Conservation (phyloP, 169 alveolate species). For the Cryptosporidium felis region DNA sequence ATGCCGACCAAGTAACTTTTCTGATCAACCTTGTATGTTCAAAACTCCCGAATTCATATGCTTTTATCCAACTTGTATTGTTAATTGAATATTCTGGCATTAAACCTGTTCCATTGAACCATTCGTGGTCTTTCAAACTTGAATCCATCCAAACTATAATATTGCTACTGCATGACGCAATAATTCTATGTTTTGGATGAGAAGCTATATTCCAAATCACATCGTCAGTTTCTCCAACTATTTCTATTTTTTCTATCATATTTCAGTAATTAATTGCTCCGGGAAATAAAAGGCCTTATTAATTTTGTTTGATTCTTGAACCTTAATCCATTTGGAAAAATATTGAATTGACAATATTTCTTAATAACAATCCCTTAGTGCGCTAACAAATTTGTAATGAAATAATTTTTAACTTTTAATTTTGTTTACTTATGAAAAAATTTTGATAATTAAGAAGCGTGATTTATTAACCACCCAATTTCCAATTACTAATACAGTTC, state of each 20-base stretch:
- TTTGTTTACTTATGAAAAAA: too few relatives aligned
- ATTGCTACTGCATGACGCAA: slow-evolving; percentile 47
- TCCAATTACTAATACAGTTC: too few relatives aligned
- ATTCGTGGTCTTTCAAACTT: slow-evolving; percentile 8
- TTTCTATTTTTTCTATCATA: slow-evolving; percentile 6
- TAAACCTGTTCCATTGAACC: slow-evolving; percentile 2
- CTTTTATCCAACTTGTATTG: slow-evolving; percentile 10
- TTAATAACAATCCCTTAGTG: background rate
- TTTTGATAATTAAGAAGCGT: too few relatives aligned
- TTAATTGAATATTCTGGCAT: background rate
- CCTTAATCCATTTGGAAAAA: background rate
- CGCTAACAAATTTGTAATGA: background rate
- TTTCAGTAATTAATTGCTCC: background rate
- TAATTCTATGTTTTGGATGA: slow-evolving; percentile 43
- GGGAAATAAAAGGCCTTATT: background rate
- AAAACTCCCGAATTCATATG: slow-evolving; percentile 40
- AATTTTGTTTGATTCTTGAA: background rate
- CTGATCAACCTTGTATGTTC: slow-evolving; percentile 85
- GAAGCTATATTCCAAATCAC: slow-evolving; percentile 38
- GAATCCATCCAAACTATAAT: slow-evolving; percentile 29
- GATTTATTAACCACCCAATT: too few relatives aligned
- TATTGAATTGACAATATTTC: background rate
- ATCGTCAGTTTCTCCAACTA: background rate
- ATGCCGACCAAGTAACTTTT: slow-evolving; percentile 82
- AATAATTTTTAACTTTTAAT: background rate